Percentiles rank a stretch among this genome's conserved stretches.
Evolutionary conservation across 345 rosid species (phyloP).

Genomic region (Odontarrhena argentea): DNA sequence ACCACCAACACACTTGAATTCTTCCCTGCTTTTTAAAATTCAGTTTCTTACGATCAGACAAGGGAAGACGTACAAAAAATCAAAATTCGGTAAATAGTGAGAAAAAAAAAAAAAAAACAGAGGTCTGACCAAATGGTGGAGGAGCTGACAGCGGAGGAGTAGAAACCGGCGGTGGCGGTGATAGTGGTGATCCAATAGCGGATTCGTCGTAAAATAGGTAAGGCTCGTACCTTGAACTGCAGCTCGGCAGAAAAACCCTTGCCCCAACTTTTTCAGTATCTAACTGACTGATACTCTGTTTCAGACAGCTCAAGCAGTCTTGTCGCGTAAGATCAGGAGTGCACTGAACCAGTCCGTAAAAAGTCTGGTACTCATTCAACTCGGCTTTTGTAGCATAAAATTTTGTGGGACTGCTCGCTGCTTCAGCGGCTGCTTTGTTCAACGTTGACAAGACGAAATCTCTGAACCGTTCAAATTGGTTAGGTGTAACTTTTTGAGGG

Average conservation of each 20-base stretch:
- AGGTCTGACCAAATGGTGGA: background rate
- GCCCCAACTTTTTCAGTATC: slow-evolving; percentile 26
- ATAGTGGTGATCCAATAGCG: background rate
- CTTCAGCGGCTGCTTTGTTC: background rate
- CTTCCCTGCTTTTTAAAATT: slow-evolving; percentile 26
- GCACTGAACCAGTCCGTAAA: slow-evolving; percentile 25
- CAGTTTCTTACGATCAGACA: background rate
- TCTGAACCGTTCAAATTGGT: background rate
- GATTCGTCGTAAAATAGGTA: slow-evolving; percentile 33
- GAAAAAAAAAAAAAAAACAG: too few species aligned
- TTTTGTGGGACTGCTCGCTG: too few species aligned
- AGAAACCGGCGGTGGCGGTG: slow-evolving; percentile 1
- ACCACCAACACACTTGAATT: slow-evolving; percentile 22
- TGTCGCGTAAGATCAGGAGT: slow-evolving; percentile 36
- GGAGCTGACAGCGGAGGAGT: background rate
- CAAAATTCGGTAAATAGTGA: too few species aligned
- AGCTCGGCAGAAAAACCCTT: background rate
- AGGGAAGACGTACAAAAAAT: too few species aligned
- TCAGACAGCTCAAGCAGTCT: slow-evolving; percentile 36
- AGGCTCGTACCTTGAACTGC: slow-evolving; percentile 25
- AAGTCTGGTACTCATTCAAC: too few species aligned
- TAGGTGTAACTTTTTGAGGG: background rate
- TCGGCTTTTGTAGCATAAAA: background rate
- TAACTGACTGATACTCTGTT: background rate
- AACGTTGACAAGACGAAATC: slow-evolving; percentile 17